Base-by-base conservation (phyloP, 345 rosid genomes). In the Leavenworthia alabamica region DNA sequence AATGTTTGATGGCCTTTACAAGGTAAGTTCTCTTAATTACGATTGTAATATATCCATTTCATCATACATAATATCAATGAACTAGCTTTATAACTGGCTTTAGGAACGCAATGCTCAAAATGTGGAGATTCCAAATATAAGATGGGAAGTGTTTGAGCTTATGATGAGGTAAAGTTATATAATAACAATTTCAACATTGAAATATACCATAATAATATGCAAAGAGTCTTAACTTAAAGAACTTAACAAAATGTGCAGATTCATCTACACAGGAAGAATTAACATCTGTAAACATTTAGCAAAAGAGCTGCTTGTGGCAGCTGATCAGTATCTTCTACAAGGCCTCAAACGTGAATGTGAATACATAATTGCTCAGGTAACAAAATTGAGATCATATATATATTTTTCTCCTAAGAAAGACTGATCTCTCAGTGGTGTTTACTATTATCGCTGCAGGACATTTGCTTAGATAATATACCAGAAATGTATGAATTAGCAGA, bases 1-100 rank as follows among this genome's bases (percentile, higher is more conserved):
- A 54, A 84, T 87, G 95, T 87, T 87, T 51, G 90, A 84, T 66
- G 90, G 89, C 33, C 82, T 81, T 37, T 87, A 87, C 74, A 71
- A 77, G 83, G 90, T 84, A 64, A 82, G 77, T 6, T 42, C n/a
- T 46, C 20, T 56, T 20, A 32, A 16, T 32, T 4, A 27, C 13
- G 26, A 19, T 16, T 39, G 39, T 33, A 36, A 13, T 29, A 11
- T 13, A 11, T 13, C 48, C 4, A 43, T 51, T 32, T 37, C 24
- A 42, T 50, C 60, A n/a, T 37, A 43, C 4, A 15, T 13, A 53
- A 11, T 5, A 29, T 50, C 57, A 55, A 1, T 55, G 22, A 62
- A 39, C 52, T 69, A 29, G 62, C 22, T 29, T 22, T 58, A 39
- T 57, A 35, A 27, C 28, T 52, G 59, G 59, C 68, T 74, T 73